Evolutionary conservation across 140 eudicot genomes (phyloP).

Genomic region (Bidens hawaiensis): DNA sequence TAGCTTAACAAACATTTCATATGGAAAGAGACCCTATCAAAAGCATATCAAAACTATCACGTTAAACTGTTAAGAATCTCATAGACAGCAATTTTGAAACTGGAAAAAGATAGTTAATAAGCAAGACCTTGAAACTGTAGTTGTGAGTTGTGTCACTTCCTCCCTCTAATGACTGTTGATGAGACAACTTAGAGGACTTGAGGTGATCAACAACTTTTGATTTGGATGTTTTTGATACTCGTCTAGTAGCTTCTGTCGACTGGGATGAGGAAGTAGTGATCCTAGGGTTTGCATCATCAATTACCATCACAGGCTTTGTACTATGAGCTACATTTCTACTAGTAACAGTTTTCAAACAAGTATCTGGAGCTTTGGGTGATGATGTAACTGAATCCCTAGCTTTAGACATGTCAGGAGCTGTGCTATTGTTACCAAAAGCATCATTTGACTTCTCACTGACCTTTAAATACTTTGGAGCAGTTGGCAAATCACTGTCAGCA

Average conservation of each 20-base stretch:
- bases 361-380: slow-evolving; percentile 17
- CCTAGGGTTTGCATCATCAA: slow-evolving; percentile 12
- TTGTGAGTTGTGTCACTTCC: slow-evolving; percentile 30
- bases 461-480: slow-evolving; percentile 12
- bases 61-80: not conserved
- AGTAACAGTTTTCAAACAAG: slow-evolving; percentile 21
- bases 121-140: slow-evolving; percentile 44
- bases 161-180: slow-evolving; percentile 33
- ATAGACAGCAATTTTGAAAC: not conserved
- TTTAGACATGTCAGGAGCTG: slow-evolving; percentile 13
- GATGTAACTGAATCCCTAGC: slow-evolving; percentile 23
- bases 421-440: slow-evolving; percentile 12
- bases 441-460: slow-evolving; percentile 18
- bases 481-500: not conserved
- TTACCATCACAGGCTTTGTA: slow-evolving; percentile 29
- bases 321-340: slow-evolving; percentile 24
- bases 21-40: slow-evolving; percentile 69
- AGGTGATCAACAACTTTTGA: slow-evolving; percentile 47
- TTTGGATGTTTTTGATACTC: slow-evolving; percentile 39
- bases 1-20: slow-evolving; percentile 76
- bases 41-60: slow-evolving; percentile 14
- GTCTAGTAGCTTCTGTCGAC: slow-evolving; percentile 13
- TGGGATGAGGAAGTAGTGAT: slow-evolving; percentile 27
- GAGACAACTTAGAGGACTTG: slow-evolving; percentile 31
- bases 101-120: slow-evolving; percentile 3